Evolutionary conservation across 2,329 filamentous ascomycete species (phyloP).

Genomic region (Ophiostoma sp.): DNA sequence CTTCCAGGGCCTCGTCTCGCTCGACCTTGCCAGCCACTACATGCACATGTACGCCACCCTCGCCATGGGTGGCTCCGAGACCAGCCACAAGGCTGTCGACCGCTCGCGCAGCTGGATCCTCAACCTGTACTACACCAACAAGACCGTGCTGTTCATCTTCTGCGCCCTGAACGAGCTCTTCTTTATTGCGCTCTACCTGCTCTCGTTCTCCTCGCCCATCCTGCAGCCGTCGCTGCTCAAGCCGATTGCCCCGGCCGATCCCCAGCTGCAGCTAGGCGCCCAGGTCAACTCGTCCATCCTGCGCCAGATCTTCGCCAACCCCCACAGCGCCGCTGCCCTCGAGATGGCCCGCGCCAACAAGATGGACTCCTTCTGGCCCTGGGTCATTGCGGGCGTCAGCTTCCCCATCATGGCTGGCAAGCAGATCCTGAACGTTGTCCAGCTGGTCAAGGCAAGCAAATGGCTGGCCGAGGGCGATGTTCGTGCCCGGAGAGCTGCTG

Average conservation of each 20-base stretch:
- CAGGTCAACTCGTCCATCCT: conserved; percentile 66
- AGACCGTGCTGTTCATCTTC: conserved; percentile 85
- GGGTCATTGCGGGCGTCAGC: conserved; percentile 75
- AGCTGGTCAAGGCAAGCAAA: conserved; percentile 86
- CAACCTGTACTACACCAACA: conserved; percentile 96
- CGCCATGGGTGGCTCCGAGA: conserved; percentile 74
- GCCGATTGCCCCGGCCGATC: conserved; percentile 46
- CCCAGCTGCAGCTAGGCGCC: conserved; percentile 54
- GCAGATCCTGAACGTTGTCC: conserved; percentile 89
- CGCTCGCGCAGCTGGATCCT: conserved; percentile 81
- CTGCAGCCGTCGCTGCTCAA: conserved; percentile 78
- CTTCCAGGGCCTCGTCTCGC: conserved; percentile 86
- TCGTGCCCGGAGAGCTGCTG: conserved; percentile 52
- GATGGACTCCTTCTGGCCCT: conserved; percentile 56
- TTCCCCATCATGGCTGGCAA: conserved; percentile 85
- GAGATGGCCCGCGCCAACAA: conserved; percentile 94
- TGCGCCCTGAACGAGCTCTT: conserved; percentile 91
- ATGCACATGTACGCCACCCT: conserved; percentile 98
- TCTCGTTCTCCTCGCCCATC: conserved; percentile 89
- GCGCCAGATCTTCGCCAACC: conserved; percentile 73
- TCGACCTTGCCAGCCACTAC: conserved; percentile 95
- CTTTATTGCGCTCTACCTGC: conserved; percentile 96
- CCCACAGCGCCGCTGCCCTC: conserved; percentile 86
- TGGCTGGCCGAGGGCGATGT: conserved; percentile 92
- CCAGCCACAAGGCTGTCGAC: conserved; percentile 89